These are phyloP conservation scores for Neonectria coccinea DNA, from an alignment of 2,329 filamentous ascomycete genomes.

Conservation along the genomic window DNA sequence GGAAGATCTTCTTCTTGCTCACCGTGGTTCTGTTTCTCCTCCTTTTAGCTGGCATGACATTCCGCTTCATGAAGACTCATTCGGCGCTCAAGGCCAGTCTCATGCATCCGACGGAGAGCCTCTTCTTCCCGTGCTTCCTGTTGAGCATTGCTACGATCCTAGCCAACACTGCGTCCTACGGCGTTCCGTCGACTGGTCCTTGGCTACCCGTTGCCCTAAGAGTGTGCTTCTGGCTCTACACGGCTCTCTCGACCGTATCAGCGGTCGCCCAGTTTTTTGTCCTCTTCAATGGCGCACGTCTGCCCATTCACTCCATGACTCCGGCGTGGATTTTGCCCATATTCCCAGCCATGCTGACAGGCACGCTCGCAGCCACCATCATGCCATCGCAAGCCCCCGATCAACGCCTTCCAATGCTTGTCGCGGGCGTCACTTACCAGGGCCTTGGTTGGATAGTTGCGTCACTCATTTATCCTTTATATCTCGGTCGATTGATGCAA, in stretches of 20 bases:
- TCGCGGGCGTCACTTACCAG: conserved; percentile 44
- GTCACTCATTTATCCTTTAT: conserved; percentile 40
- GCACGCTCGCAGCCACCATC: conserved; percentile 42
- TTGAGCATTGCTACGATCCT: conserved; percentile 74
- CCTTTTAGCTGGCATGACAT: conserved; percentile 64
- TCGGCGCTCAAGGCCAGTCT: conserved; percentile 63
- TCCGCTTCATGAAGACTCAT: conserved; percentile 69
- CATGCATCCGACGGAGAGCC: conserved; percentile 64
- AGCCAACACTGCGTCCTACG: conserved; percentile 74
- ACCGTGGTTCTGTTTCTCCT: conserved; percentile 62
- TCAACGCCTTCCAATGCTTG: conserved; percentile 42
- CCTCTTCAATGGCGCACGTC: conserved; percentile 45
- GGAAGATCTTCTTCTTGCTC: conserved; percentile 60
- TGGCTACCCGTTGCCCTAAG: conserved; percentile 63
- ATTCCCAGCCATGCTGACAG: conserved; percentile 46
- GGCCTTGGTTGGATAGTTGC: conserved; percentile 46
- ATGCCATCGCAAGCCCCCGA: conserved; percentile 42
- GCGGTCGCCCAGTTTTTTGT: conserved; percentile 45
- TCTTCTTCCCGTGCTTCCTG: conserved; percentile 72
- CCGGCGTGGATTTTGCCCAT: conserved; percentile 48
- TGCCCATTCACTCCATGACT: conserved; percentile 45
- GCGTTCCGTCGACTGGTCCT: conserved; percentile 58
- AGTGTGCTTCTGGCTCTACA: conserved; percentile 65
- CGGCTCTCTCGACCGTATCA: conserved; percentile 48
- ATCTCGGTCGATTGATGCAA: conserved; percentile 44